Evolutionary conservation across 2,329 filamentous ascomycete genomes (phyloP), one percentile per base, ranked within the genome.

Genomic region (Alternaria hordeiaustralica): DNA sequence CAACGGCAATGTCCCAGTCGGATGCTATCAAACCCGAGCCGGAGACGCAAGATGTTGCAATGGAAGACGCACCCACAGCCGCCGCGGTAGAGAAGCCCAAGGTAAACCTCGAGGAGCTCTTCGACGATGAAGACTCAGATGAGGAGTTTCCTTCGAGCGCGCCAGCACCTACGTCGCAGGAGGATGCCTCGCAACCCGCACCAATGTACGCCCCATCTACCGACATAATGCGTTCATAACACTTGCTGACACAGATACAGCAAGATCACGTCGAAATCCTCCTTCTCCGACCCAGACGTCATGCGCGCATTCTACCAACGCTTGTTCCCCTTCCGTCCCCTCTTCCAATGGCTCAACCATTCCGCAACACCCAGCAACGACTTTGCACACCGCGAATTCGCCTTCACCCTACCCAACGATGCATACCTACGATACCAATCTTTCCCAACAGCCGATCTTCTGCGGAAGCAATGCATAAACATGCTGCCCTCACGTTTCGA

Each of bases 311-410:
- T 97, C 83, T 99, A 99, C 79, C 92, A 97, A 77, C 92, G 96
- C 51, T 86, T 99, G 41, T 98, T 98, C 74, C 96, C 96, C 5
- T 99, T 97, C 86, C 89, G 94, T 63, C 91, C 93, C 65, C 89
- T 98, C 20, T 99, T 97, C 82, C 94, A 97, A 80, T 99, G 96
- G 96, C 88, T 99, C 51, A 99, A 98, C 78, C 96, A 98, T 81
- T 93, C 92, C 58, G 91, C 93, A 7, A 89, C 89, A 7, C 94
- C 96, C 0, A 91, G 91, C 5, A 90, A 90, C 69, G 94, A 98
- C 81, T 98, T 98, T 82, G 89, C 86, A 26, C 92, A 98, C 79
- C 91, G 96, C 76, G 96, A 99, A 80, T 98, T 99, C 78, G 94
- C 96, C 18, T 95, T 98, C 77, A 97, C 94, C 2, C 86, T 98